These are phyloP conservation scores for Funneliformis caledonium DNA, from an alignment of 371 early-diverging fungal genomes.

Conservation along the genomic window DNA sequence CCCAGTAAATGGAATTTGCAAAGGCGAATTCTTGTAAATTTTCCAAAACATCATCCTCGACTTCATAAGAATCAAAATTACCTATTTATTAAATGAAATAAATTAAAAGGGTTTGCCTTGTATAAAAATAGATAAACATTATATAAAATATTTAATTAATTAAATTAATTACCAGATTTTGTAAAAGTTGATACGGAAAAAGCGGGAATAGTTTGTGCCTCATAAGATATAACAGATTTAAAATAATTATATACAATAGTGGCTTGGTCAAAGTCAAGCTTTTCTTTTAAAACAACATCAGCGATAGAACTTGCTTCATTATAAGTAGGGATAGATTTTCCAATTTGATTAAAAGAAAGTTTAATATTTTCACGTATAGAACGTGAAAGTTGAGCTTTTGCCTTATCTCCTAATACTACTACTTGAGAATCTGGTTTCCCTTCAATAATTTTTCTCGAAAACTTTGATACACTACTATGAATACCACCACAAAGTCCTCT, in stretches of 20 bases:
- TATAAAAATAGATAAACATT: neutral
- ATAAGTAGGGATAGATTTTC: constrained; percentile 89
- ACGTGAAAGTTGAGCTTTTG: constrained; percentile 88
- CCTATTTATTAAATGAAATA: constrained; percentile 49
- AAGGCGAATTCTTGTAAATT: constrained; percentile 93
- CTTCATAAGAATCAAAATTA: constrained; percentile 90
- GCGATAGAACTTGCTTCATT: constrained; percentile 86
- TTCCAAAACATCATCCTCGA: constrained; percentile 83
- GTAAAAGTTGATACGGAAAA: constrained; percentile 74
- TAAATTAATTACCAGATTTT: constrained; percentile 64
- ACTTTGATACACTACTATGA: constrained; percentile 94
- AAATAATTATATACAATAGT: constrained; percentile 94
- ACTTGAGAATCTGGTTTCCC: constrained; percentile 56
- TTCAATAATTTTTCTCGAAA: constrained; percentile 69
- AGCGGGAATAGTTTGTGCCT: constrained; percentile 70
- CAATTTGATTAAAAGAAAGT: constrained; percentile 88
- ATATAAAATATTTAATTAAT: neutral
- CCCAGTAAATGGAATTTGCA: constrained; percentile 94
- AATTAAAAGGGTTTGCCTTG: neutral
- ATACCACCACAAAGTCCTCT: constrained; percentile 99
- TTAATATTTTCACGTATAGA: constrained; percentile 72
- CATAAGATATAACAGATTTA: constrained; percentile 93
- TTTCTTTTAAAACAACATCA: constrained; percentile 73
- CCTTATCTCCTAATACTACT: constrained; percentile 92
- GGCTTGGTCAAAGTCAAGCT: constrained; percentile 72